A percentile compares a stretch with the other conserved stretches of the same genome.
These are phyloP conservation scores for Phaeotremella skinneri DNA, from an alignment of 768 basidiomycete genomes.

Conservation along the genomic window DNA sequence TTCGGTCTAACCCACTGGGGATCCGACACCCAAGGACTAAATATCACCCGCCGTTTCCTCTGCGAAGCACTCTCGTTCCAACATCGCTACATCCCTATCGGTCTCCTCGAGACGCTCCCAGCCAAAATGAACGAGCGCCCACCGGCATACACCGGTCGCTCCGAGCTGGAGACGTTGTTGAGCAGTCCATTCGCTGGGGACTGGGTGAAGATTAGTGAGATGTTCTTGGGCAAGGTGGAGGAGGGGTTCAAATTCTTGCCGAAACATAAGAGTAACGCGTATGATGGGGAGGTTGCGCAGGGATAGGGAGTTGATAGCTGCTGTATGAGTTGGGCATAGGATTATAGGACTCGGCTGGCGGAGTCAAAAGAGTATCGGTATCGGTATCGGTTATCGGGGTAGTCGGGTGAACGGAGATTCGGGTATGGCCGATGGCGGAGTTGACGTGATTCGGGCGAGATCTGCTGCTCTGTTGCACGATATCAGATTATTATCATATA, in stretches of 20 bases:
- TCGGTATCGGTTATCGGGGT: too few species aligned
- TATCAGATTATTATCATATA: too few species aligned
- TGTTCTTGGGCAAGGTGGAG: slow-evolving; percentile 87
- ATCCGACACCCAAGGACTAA: slow-evolving; percentile 64
- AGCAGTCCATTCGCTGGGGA: slow-evolving; percentile 38
- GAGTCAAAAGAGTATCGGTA: too few species aligned
- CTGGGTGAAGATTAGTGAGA: slow-evolving; percentile 72
- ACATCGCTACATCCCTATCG: slow-evolving; percentile 92
- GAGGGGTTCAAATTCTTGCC: slow-evolving; percentile 81
- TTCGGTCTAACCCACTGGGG: slow-evolving; percentile 71
- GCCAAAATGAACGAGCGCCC: slow-evolving; percentile 84
- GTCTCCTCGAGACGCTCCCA: slow-evolving; percentile 78
- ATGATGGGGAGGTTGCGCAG: slow-evolving; percentile 51
- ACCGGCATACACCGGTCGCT: slow-evolving; percentile 78
- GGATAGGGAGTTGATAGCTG: slow-evolving; percentile 30
- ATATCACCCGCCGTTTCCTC: slow-evolving; percentile 85
- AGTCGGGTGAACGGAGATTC: too few species aligned
- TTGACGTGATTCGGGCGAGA: too few species aligned
- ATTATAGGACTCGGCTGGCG: too few species aligned
- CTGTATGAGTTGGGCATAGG: neutral
- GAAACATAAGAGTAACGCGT: slow-evolving; percentile 85
- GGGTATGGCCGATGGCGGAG: neutral
- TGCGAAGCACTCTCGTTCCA: slow-evolving; percentile 95
- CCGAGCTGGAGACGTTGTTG: slow-evolving; percentile 60
- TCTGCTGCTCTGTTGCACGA: too few species aligned